Percentiles rank a stretch among this genome's conserved stretches.
phyloP scores from a whole-genome alignment of 441 rosid genomes.

The Populus hybrid region DNA sequence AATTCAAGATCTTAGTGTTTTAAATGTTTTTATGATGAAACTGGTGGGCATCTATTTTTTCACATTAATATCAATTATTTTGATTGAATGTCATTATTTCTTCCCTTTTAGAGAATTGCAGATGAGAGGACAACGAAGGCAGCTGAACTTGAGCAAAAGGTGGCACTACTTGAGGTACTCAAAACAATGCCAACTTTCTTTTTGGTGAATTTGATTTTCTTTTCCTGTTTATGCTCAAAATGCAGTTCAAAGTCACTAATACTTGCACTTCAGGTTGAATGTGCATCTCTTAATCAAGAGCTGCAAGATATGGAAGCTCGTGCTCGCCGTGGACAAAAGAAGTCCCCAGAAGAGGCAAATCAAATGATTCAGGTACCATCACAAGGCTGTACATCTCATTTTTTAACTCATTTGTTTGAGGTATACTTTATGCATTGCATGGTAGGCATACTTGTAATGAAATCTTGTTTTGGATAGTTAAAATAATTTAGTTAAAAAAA shows the following conservation, averaged over 20 bases:
- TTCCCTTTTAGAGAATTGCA: conserved; percentile 65
- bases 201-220: neutral
- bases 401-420: neutral
- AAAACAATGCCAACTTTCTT: conserved; percentile 9
- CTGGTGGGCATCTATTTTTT: conserved; percentile 6
- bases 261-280: conserved; percentile 67
- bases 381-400: neutral
- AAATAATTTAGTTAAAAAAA: too few relatives aligned
- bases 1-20: neutral
- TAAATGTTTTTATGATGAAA: conserved; percentile 2
- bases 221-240: neutral
- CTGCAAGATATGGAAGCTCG: conserved; percentile 91
- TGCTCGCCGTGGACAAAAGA: conserved; percentile 88
- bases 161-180: conserved; percentile 89
- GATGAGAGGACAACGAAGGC: conserved; percentile 91
- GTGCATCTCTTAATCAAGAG: conserved; percentile 87
- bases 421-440: neutral
- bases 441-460: neutral
- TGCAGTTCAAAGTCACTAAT: neutral
- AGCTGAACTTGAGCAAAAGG: conserved; percentile 89
- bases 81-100: conserved; percentile 16
- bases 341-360: conserved; percentile 85
- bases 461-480: neutral
- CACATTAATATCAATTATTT: neutral
- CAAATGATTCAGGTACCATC: conserved; percentile 80